Percentiles rank a stretch among this genome's conserved stretches.
These are phyloP conservation scores for Xylogone sp. DNA, from an alignment of 2,329 filamentous ascomycete species.

Conservation along the genomic window DNA sequence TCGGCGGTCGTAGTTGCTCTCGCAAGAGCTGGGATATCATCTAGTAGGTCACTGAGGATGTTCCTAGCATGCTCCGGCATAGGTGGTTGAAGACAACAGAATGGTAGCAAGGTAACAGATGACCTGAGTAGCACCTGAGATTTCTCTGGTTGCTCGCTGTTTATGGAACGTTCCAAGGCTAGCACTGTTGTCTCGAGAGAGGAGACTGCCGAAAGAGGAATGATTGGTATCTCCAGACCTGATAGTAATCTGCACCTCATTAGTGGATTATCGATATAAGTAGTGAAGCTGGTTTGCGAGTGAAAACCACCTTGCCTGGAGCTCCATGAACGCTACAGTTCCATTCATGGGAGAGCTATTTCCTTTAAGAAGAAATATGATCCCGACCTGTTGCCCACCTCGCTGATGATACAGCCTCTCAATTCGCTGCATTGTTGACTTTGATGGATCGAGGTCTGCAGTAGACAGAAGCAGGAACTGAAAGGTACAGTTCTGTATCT, in stretches of 20 bases:
- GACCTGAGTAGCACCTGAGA: conserved; percentile 1
- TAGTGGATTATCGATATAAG: conserved; percentile 1
- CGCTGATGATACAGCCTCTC: conserved; percentile 27
- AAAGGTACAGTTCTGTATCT: conserved; percentile 13
- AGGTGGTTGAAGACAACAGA: conserved; percentile 19
- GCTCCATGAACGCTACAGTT: conserved; percentile 20
- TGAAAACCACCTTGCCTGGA: conserved; percentile 24
- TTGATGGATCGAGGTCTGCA: conserved; percentile 14
- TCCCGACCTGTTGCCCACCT: conserved; percentile 24
- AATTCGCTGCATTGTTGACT: conserved; percentile 19
- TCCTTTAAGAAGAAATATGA: conserved; percentile 27
- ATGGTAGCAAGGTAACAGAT: conserved; percentile 20
- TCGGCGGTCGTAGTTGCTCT: conserved; percentile 17
- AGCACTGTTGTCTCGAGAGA: conserved; percentile 19
- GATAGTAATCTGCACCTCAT: conserved; percentile 19
- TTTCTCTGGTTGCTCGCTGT: neutral
- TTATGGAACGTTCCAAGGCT: conserved; percentile 22
- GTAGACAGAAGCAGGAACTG: conserved; percentile 25
- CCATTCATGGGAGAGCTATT: conserved; percentile 14
- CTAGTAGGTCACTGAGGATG: conserved; percentile 26
- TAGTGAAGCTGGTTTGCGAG: neutral
- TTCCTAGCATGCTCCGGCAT: conserved; percentile 27
- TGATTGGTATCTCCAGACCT: conserved; percentile 23
- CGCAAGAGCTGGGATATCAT: conserved; percentile 21
- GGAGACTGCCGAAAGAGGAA: conserved; percentile 19